phyloP scores from a whole-genome alignment of 1,284 basidiomycete species.

The Fomitopsis schrenkii region DNA sequence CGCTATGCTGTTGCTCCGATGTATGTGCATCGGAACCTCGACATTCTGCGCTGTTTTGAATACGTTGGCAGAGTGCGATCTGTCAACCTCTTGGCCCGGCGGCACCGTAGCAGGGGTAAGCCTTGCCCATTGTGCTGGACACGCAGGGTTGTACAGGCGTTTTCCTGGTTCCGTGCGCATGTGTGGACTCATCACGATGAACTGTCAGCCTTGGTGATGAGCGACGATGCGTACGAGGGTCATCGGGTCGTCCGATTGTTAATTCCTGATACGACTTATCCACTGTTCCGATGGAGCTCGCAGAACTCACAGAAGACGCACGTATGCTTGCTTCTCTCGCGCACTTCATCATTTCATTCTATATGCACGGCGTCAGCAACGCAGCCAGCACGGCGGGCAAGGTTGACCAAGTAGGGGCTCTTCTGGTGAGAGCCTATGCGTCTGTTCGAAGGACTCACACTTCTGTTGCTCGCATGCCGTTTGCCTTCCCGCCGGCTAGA shows the following conservation, averaged over 20 bases:
- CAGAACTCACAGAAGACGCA: not conserved
- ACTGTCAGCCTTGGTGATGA: not conserved
- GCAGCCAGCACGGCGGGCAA: not conserved
- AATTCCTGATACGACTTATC: not conserved
- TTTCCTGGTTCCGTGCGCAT: not conserved
- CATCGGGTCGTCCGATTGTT: not conserved
- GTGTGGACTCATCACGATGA: not conserved
- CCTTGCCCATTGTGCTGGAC: not conserved
- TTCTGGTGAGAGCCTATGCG: not conserved
- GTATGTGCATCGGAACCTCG: no score
- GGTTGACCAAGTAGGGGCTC: not conserved
- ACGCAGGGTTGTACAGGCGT: not conserved
- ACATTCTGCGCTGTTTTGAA: no score
- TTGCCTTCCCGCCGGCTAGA: not conserved
- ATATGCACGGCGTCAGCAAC: not conserved
- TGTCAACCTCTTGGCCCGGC: not conserved
- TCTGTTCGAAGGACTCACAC: not conserved
- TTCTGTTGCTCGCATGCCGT: not conserved
- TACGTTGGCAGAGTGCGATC: not conserved
- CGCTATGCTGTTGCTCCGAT: no score
- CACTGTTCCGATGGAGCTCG: not conserved
- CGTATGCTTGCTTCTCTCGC: not conserved
- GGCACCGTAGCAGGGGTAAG: not conserved
- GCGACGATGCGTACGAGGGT: not conserved
- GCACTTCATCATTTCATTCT: not conserved